A percentile compares a stretch with the other conserved stretches of the same genome.
Conservation (phyloP, 768 basidiomycete species). For the Mycena galericulata region DNA sequence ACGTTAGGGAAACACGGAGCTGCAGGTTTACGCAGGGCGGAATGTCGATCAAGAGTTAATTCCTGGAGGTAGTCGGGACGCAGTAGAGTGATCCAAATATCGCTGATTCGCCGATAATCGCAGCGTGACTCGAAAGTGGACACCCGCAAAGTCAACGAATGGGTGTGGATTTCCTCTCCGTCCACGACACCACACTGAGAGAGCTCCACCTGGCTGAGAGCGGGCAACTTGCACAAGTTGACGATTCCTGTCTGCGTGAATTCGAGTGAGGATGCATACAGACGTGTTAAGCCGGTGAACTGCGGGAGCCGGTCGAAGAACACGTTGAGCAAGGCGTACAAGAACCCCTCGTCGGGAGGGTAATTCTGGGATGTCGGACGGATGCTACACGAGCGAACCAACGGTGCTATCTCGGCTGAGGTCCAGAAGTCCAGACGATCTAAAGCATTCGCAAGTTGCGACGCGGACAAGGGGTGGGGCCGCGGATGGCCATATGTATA, state of each 20-base stretch:
- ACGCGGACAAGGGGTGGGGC: too few relatives aligned
- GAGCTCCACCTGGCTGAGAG: neutral
- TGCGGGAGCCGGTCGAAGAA: neutral
- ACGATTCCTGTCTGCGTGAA: conserved; percentile 8
- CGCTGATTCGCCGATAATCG: neutral
- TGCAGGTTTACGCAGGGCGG: neutral
- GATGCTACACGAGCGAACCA: neutral
- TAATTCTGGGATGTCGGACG: neutral
- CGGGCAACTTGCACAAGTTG: conserved; percentile 2
- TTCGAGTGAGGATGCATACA: neutral
- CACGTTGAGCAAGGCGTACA: neutral
- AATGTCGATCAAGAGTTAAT: neutral
- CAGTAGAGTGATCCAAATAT: neutral
- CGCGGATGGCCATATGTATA: too few relatives aligned
- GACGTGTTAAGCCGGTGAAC: neutral
- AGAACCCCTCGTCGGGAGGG: too few relatives aligned
- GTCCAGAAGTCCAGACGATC: neutral
- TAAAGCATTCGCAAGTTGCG: neutral
- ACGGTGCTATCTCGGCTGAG: too few relatives aligned
- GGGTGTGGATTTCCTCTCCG: neutral
- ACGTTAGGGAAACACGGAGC: neutral
- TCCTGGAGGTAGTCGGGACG: neutral
- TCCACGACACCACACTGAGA: neutral
- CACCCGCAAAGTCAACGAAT: neutral
- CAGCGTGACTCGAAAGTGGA: neutral